These are phyloP conservation scores for Ustilago esculenta DNA, from an alignment of 1,284 basidiomycete genomes.

Conservation along the genomic window DNA sequence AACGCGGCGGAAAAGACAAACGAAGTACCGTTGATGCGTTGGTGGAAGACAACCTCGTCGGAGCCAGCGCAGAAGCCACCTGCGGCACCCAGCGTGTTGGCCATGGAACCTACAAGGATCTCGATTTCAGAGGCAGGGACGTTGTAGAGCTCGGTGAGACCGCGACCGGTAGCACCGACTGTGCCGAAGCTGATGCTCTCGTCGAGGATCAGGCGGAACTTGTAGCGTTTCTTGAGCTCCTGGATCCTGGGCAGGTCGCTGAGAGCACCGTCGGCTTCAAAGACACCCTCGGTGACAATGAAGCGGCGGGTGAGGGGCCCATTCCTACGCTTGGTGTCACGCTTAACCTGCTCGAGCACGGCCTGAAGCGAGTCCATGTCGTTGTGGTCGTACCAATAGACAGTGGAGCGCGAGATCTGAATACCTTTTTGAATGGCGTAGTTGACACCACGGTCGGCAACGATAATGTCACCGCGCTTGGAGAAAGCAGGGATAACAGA, in stretches of 20 bases:
- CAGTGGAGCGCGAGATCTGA: conserved; percentile 89
- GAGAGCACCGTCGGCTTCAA: conserved; percentile 92
- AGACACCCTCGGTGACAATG: conserved; percentile 96
- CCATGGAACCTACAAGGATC: conserved; percentile 79
- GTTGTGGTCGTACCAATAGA: conserved; percentile 95
- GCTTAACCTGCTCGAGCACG: conserved; percentile 82
- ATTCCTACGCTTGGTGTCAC: conserved; percentile 84
- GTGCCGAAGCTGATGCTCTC: conserved; percentile 93
- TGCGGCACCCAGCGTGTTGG: conserved; percentile 81
- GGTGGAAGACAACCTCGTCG: conserved; percentile 81
- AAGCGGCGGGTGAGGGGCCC: conserved; percentile 87
- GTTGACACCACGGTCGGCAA: conserved; percentile 93
- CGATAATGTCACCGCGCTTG: conserved; percentile 96
- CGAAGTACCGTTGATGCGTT: conserved; percentile 95
- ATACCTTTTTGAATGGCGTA: conserved; percentile 98
- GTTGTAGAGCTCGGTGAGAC: conserved; percentile 91
- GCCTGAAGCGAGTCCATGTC: conserved; percentile 89
- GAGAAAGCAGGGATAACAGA: conserved; percentile 97
- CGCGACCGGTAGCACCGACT: conserved; percentile 90
- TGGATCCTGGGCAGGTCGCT: conserved; percentile 89
- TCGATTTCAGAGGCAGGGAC: conserved; percentile 75
- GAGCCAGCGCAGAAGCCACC: conserved; percentile 98
- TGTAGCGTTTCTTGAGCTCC: conserved; percentile 92
- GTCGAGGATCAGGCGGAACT: conserved; percentile 93
- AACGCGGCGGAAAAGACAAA: conserved; percentile 97